These are phyloP conservation scores for Liquidambar formosana DNA, from an alignment of 164 flowering plant genomes.

Conservation along the genomic window DNA sequence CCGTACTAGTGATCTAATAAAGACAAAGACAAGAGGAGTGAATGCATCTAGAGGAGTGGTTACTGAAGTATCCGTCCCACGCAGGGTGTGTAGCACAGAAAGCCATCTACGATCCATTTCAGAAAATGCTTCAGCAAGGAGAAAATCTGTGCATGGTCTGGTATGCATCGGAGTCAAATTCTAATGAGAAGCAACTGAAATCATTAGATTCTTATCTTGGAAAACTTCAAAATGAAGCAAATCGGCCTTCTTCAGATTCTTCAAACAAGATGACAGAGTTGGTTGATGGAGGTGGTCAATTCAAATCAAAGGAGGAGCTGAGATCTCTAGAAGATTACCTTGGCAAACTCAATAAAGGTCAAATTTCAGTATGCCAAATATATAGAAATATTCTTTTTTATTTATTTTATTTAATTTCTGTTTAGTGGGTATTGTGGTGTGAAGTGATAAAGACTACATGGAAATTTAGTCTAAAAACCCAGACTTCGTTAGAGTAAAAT, in stretches of 20 bases:
- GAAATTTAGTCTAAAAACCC: neutral
- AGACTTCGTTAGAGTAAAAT: too few species aligned
- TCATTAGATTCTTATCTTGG: constrained; percentile 52
- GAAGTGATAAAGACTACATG: neutral
- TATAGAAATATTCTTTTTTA: neutral
- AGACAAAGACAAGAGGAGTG: constrained; percentile 15
- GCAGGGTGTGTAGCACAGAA: neutral
- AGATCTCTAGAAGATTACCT: constrained; percentile 40
- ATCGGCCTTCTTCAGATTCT: constrained; percentile 14
- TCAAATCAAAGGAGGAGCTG: constrained; percentile 34
- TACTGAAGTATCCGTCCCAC: neutral
- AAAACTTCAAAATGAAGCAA: constrained; percentile 35
- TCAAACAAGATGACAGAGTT: constrained; percentile 11
- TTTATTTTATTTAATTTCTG: too few species aligned
- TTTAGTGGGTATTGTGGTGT: neutral
- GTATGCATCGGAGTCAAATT: constrained; percentile 24
- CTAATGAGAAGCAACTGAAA: constrained; percentile 38
- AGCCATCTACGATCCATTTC: constrained; percentile 8
- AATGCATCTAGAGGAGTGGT: constrained; percentile 6
- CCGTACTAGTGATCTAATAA: constrained; percentile 4
- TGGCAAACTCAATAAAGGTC: constrained; percentile 39
- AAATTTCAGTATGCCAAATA: neutral
- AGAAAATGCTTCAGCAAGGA: constrained; percentile 9
- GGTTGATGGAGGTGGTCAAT: constrained; percentile 10
- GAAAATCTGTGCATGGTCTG: constrained; percentile 10